phyloP scores from a whole-genome alignment of 306 rosid species.

The Ormosia semicastrata region DNA sequence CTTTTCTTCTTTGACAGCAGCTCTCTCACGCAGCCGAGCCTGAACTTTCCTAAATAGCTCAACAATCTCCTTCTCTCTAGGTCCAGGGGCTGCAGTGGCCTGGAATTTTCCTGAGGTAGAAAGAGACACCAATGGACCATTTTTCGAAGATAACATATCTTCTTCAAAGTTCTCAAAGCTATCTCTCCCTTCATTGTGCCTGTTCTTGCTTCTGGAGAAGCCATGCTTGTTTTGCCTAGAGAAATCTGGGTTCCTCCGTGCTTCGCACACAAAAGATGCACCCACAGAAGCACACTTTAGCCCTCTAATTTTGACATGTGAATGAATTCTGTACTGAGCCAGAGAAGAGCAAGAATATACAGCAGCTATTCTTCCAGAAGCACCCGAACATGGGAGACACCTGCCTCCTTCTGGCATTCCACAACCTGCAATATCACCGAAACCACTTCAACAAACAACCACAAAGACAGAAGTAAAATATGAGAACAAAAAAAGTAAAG shows the following conservation, averaged over 20 bases:
- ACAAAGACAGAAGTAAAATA: background rate
- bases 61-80: constrained; percentile 93
- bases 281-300: constrained; percentile 42
- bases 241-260: constrained; percentile 76
- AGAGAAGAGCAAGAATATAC: constrained; percentile 50
- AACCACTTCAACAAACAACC: constrained; percentile 4
- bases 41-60: constrained; percentile 94
- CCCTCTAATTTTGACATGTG: constrained; percentile 51
- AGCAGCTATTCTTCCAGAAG: constrained; percentile 52
- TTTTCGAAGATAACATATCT: constrained; percentile 63
- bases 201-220: constrained; percentile 64
- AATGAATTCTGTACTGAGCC: constrained; percentile 34
- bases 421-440: constrained; percentile 46
- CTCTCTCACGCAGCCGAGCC: constrained; percentile 83
- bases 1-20: constrained; percentile 74
- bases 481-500: background rate
- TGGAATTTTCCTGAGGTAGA: constrained; percentile 60
- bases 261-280: constrained; percentile 58
- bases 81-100: constrained; percentile 81
- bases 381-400: constrained; percentile 65
- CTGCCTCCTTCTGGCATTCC: constrained; percentile 59
- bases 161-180: constrained; percentile 67
- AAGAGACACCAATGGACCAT: constrained; percentile 68
- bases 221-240: constrained; percentile 69
- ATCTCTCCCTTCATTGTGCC: constrained; percentile 69